phyloP scores from a whole-genome alignment of 345 rosid species.

The Salix suchowensis region DNA sequence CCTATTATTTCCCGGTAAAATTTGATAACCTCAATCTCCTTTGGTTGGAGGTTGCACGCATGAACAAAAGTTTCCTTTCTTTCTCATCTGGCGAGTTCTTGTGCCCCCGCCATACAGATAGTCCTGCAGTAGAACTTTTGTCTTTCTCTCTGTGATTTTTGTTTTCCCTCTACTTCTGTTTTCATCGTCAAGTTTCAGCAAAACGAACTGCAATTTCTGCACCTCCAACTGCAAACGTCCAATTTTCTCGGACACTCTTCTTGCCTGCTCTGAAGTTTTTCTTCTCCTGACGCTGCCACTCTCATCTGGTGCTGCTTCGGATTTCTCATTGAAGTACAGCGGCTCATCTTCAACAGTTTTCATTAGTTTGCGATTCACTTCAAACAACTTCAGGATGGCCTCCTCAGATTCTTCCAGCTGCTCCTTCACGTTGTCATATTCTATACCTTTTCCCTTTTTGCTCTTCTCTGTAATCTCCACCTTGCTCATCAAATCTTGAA shows the following conservation, averaged over 20 bases:
- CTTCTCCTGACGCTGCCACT: slow-evolving; percentile 39
- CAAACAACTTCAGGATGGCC: slow-evolving; percentile 54
- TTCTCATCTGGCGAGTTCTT: slow-evolving; percentile 40
- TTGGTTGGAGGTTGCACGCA: slow-evolving; percentile 69
- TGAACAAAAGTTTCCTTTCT: slow-evolving; percentile 63
- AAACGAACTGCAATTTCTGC: slow-evolving; percentile 74
- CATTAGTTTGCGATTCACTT: slow-evolving; percentile 50
- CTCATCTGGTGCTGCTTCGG: slow-evolving; percentile 44
- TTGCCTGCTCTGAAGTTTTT: slow-evolving; percentile 66
- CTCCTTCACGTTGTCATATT: slow-evolving; percentile 59
- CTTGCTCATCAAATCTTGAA: slow-evolving; percentile 74
- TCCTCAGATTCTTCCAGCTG: slow-evolving; percentile 81
- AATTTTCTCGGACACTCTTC: slow-evolving; percentile 77
- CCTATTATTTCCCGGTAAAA: slow-evolving; percentile 4
- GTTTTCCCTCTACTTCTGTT: slow-evolving; percentile 49
- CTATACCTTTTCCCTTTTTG: slow-evolving; percentile 58
- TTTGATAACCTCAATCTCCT: slow-evolving; percentile 40
- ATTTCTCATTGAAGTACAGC: slow-evolving; percentile 39
- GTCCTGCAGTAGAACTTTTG: slow-evolving; percentile 73
- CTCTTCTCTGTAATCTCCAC: slow-evolving; percentile 60
- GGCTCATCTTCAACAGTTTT: slow-evolving; percentile 49
- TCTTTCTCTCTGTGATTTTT: slow-evolving; percentile 40
- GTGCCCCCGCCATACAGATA: slow-evolving; percentile 58
- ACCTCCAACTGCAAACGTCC: slow-evolving; percentile 85
- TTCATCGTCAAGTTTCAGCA: slow-evolving; percentile 65